phyloP scores from a whole-genome alignment of 208 protist species.

The Borovskyia barvae region DNA sequence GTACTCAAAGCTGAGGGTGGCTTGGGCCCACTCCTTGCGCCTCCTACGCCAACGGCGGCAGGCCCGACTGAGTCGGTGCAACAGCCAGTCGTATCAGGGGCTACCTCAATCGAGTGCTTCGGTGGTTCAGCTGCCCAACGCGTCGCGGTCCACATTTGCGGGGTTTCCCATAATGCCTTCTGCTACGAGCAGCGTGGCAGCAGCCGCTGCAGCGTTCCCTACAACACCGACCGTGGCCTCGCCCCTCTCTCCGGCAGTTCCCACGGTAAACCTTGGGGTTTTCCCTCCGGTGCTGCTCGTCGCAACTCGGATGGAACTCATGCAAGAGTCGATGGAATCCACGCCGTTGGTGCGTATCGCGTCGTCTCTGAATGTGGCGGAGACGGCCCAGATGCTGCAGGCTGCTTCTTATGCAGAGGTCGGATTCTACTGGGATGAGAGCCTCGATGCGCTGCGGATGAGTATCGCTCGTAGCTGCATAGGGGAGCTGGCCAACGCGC shows the following conservation, averaged over 20 bases:
- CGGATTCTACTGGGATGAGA: constrained; percentile 28
- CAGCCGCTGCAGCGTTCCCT: neutral
- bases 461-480: constrained; percentile 48
- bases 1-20: constrained; percentile 29
- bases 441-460: constrained; percentile 31
- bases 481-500: constrained; percentile 36
- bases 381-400: constrained; percentile 27
- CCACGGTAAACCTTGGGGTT: neutral
- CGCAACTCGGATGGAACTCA: constrained; percentile 36
- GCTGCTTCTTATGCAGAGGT: constrained; percentile 52
- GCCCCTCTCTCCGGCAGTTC: constrained; percentile 1
- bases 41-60: constrained; percentile 11
- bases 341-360: constrained; percentile 28
- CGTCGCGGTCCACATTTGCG: neutral
- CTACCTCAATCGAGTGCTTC: neutral
- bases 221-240: neutral
- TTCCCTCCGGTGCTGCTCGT: constrained; percentile 30
- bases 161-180: no score
- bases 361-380: constrained; percentile 27
- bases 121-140: neutral
- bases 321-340: constrained; percentile 32
- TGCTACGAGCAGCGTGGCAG: neutral
- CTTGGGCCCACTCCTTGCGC: constrained; percentile 26
- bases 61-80: neutral
- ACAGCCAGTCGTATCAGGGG: neutral